These are phyloP conservation scores for Ophiostoma ulmi DNA, from an alignment of 2,329 filamentous ascomycete genomes.

Conservation along the genomic window DNA sequence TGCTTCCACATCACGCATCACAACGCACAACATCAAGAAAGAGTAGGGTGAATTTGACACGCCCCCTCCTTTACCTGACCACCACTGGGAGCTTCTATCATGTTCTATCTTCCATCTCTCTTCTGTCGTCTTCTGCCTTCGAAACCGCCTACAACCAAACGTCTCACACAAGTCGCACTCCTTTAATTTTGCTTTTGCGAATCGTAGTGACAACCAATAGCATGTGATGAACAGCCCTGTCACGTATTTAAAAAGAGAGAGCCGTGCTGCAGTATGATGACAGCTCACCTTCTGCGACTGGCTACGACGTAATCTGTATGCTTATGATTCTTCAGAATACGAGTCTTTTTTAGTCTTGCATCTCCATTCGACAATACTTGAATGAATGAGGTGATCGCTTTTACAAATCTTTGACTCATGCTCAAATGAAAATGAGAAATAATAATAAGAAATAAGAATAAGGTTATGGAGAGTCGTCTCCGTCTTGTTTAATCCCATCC, in stretches of 20 bases:
- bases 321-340: not conserved
- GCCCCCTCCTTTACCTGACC: constrained; percentile 3
- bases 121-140: not conserved
- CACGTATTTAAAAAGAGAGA: not conserved
- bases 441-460: not conserved
- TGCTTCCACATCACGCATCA: not conserved
- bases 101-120: not conserved
- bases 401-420: not conserved
- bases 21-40: not conserved
- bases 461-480: not conserved
- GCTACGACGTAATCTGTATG: not conserved
- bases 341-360: not conserved
- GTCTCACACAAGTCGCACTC: not conserved
- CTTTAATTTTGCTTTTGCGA: not conserved
- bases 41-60: not conserved
- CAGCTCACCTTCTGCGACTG: not conserved
- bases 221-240: constrained; percentile 5
- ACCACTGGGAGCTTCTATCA: not conserved
- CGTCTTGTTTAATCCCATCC: not conserved
- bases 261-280: not conserved
- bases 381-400: not conserved
- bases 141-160: not conserved
- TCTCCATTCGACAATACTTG: not conserved
- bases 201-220: not conserved
- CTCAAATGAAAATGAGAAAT: not conserved